Evolutionary conservation across 2,329 filamentous ascomycete genomes (phyloP).

Genomic region (Fusarium falciforme): DNA sequence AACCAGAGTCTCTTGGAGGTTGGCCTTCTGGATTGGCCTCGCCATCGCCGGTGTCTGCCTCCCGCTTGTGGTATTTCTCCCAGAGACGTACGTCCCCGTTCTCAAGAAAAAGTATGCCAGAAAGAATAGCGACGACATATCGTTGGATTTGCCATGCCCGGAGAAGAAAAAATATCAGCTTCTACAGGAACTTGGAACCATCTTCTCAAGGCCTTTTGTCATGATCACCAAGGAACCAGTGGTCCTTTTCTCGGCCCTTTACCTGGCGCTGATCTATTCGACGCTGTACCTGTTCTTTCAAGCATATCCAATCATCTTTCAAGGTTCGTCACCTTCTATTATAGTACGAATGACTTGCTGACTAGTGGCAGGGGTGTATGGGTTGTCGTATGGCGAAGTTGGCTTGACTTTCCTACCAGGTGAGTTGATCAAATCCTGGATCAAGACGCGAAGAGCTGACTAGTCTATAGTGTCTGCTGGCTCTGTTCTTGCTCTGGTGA

Average conservation of each 20-base stretch:
- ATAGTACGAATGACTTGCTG: background rate
- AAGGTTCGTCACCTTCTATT: background rate
- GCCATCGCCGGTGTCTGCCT: conserved; percentile 47
- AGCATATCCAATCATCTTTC: conserved; percentile 35
- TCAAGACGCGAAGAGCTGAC: background rate
- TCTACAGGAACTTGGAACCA: conserved; percentile 8
- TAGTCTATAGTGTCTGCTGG: background rate
- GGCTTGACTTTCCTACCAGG: background rate
- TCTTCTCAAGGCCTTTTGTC: conserved; percentile 15
- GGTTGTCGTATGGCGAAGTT: background rate
- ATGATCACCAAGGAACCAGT: conserved; percentile 30
- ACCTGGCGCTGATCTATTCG: conserved; percentile 27
- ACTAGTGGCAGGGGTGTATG: background rate
- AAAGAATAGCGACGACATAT: background rate
- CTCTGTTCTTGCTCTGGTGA: background rate
- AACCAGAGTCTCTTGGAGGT: conserved; percentile 55
- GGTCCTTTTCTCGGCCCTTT: conserved; percentile 21
- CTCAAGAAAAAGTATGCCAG: conserved; percentile 13
- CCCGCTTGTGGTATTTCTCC: conserved; percentile 26
- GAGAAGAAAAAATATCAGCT: background rate
- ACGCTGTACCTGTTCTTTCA: conserved; percentile 37
- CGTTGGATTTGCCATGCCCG: background rate
- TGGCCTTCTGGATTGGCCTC: conserved; percentile 53
- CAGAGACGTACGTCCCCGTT: conserved; percentile 31
- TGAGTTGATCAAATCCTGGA: background rate